These are phyloP conservation scores for Alternaria longipes DNA, from an alignment of 2,329 filamentous ascomycete species.

Conservation along the genomic window DNA sequence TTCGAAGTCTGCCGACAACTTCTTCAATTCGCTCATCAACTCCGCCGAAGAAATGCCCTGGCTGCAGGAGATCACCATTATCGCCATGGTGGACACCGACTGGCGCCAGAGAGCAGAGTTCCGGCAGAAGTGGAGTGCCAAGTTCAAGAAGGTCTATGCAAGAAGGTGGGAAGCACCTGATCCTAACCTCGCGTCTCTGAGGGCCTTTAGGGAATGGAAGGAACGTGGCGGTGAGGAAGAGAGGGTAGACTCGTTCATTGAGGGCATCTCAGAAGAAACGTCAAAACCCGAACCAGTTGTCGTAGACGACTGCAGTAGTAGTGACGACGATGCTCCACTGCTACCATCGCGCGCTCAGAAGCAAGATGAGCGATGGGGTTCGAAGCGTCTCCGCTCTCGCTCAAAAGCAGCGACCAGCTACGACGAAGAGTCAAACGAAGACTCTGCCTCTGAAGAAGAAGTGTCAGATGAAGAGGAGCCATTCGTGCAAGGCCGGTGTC, in stretches of 20 bases:
- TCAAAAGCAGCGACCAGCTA: constrained; percentile 36
- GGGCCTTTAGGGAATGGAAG: constrained; percentile 56
- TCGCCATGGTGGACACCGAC: constrained; percentile 75
- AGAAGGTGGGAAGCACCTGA: constrained; percentile 58
- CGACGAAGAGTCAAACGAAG: constrained; percentile 41
- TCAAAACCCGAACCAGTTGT: background rate
- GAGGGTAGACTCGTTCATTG: constrained; percentile 38
- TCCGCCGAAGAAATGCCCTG: constrained; percentile 71
- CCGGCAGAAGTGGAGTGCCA: constrained; percentile 78
- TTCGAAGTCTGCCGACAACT: constrained; percentile 73
- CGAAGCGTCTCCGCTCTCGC: constrained; percentile 43
- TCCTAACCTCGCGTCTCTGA: constrained; percentile 53
- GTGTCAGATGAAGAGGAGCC: constrained; percentile 25
- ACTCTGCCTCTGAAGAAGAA: constrained; percentile 33
- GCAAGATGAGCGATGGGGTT: constrained; percentile 40
- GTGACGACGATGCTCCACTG: constrained; percentile 43
- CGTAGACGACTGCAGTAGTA: constrained; percentile 19
- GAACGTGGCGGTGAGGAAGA: constrained; percentile 15
- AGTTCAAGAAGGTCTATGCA: constrained; percentile 73
- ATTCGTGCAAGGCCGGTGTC: constrained; percentile 73
- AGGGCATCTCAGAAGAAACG: constrained; percentile 23
- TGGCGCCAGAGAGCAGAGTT: constrained; percentile 87
- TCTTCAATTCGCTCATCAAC: constrained; percentile 81
- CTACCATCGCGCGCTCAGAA: constrained; percentile 27
- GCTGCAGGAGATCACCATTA: constrained; percentile 74